A percentile compares a stretch with the other conserved stretches of the same genome.
Conservation (phyloP, 2,329 filamentous ascomycete genomes). For the Hypoxylon sp. region DNA sequence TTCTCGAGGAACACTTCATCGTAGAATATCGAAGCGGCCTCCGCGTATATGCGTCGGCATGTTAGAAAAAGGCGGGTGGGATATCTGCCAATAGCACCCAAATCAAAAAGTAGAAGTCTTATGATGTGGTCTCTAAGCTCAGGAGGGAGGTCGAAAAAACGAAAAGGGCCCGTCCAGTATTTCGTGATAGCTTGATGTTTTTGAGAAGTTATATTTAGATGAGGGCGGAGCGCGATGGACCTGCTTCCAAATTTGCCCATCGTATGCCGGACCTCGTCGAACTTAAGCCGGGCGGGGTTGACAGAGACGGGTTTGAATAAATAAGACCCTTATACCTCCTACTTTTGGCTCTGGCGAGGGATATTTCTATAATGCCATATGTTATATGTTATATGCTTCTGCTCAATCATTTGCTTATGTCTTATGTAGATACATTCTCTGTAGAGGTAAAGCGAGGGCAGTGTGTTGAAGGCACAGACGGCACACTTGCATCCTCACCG, state of each 20-base stretch:
- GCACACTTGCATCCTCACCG: neutral
- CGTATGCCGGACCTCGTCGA: neutral
- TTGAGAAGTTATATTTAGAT: constrained; percentile 15
- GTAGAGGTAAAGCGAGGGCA: constrained; percentile 1
- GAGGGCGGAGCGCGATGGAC: constrained; percentile 46
- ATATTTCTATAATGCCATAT: neutral
- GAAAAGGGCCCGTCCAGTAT: constrained; percentile 46
- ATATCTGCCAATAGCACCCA: constrained; percentile 33
- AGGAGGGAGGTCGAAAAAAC: constrained; percentile 51
- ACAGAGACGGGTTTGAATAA: neutral
- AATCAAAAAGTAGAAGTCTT: constrained; percentile 37
- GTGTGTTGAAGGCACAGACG: constrained; percentile 4
- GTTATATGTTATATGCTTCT: neutral
- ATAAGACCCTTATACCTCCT: neutral
- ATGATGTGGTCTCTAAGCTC: constrained; percentile 50
- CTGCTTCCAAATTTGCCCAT: constrained; percentile 46
- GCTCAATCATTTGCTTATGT: neutral
- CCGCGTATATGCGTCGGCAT: constrained; percentile 46
- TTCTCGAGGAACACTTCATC: constrained; percentile 48
- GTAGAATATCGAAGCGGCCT: constrained; percentile 51
- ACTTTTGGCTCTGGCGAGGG: neutral
- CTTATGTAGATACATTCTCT: neutral
- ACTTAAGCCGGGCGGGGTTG: neutral
- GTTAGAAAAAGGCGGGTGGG: constrained; percentile 47
- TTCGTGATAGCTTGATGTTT: constrained; percentile 15